Base-by-base conservation (phyloP, 1,284 basidiomycete genomes). In the Sporisorium iseilematis-ciliati region DNA sequence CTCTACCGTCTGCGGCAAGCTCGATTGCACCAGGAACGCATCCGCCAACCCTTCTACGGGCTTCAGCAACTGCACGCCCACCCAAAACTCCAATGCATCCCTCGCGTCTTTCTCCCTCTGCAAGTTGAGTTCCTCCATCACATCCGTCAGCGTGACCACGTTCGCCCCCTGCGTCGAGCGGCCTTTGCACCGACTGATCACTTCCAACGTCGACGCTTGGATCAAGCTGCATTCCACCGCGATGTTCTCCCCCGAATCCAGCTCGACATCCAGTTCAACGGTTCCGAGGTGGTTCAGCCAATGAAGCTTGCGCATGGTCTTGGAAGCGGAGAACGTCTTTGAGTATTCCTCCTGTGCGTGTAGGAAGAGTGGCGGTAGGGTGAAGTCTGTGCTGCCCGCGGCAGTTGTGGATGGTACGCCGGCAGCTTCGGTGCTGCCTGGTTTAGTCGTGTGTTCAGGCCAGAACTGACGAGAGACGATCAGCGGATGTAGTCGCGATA, bases 401-500 rank as follows among this genome's bases (percentile, higher is more conserved):
- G 57, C 51, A 2, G 67, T 60, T 11, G 40, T 40, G 0, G 33
- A 40, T 1, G 42, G 35, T 42, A 23, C 31, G 21, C 48, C 56
- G 10, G n/a, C 33, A 3, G 33, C 23, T 2, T 50, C 38, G 29
- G 41, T 18, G 5, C 46, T 31, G 16, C 31, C 38, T 7, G 65
- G 54, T 12, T 58, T 53, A 3, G 48, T 67, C 7, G 58, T 74
- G 14, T 63, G 51, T 21, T 77, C 81, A 2, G 83, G 83, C 83
- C 83, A 84, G 50, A 83, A 84, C 56, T 84, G 83, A 4, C 81
- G 55, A 20, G 80, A 82, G 1, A 82, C 61, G 11, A 84, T 76
- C 50, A 84, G 25, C 3, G 83, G 80, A 38, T 83, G 80, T 29
- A 84, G 46, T 4, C 64, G 48, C 18, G 60, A 59, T 7, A 81